Conservation (phyloP, 2,329 filamentous ascomycete genomes). For the Fusarium siculi region DNA sequence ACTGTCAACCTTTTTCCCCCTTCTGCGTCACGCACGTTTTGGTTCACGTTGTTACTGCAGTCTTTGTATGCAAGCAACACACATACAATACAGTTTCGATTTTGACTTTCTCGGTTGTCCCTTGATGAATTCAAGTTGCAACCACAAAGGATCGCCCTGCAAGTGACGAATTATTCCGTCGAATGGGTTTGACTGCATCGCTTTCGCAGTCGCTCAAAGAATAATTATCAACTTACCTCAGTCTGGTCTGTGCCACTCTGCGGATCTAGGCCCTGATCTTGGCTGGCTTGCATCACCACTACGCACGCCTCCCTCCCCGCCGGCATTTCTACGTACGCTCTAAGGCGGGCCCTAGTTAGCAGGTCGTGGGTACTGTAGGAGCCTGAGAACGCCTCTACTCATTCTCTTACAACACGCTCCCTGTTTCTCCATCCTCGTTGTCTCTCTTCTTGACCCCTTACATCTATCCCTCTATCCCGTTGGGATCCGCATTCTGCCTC, state of each 20-base stretch:
- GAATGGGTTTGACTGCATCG: conserved; percentile 13
- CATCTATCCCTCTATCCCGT: conserved; percentile 29
- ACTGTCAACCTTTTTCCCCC: conserved; percentile 31
- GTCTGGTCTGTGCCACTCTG: conserved; percentile 37
- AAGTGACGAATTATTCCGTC: neutral
- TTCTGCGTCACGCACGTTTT: conserved; percentile 29
- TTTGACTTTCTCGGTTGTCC: conserved; percentile 20
- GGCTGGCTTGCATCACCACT: conserved; percentile 47
- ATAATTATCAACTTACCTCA: conserved; percentile 9
- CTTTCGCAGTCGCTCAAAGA: conserved; percentile 19
- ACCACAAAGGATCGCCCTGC: conserved; percentile 10
- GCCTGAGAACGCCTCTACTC: conserved; percentile 41
- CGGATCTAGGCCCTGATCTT: conserved; percentile 46
- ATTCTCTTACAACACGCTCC: conserved; percentile 36
- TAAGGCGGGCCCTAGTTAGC: conserved; percentile 35
- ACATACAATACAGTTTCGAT: conserved; percentile 14
- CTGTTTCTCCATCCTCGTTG: conserved; percentile 27
- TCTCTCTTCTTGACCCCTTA: conserved; percentile 31
- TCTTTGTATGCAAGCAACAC: neutral
- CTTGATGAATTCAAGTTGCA: conserved; percentile 5
- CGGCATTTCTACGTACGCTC: conserved; percentile 43
- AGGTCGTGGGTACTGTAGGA: conserved; percentile 29
- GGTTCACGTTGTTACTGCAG: neutral
- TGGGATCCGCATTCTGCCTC: conserved; percentile 31
- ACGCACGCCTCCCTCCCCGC: conserved; percentile 43